Evolutionary conservation across 2,329 filamentous ascomycete species (phyloP).

Genomic region (Botrytis porri): DNA sequence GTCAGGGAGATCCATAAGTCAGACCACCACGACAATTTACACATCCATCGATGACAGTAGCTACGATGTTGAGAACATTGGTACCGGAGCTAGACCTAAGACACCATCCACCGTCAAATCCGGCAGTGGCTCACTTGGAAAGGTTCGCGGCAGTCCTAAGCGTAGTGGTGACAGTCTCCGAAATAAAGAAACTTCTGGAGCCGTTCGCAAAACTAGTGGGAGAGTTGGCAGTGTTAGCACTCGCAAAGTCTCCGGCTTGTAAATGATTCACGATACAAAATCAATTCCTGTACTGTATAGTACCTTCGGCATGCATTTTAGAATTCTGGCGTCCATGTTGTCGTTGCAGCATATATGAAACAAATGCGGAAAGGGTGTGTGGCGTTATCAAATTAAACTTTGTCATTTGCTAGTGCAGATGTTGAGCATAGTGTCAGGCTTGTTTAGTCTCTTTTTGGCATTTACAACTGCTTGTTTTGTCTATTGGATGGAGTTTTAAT

Average conservation of each 20-base stretch:
- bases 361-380: constrained; percentile 16
- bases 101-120: constrained; percentile 56
- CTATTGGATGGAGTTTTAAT: constrained; percentile 8
- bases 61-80: constrained; percentile 70
- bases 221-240: constrained; percentile 57
- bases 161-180: constrained; percentile 49
- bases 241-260: constrained; percentile 38
- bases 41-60: constrained; percentile 62
- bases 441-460: constrained; percentile 14
- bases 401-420: constrained; percentile 20
- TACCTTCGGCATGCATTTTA: constrained; percentile 24
- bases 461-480: constrained; percentile 15
- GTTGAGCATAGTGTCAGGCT: constrained; percentile 16
- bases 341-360: constrained; percentile 16
- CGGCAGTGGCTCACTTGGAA: constrained; percentile 49
- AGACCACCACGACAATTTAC: constrained; percentile 68
- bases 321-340: constrained; percentile 17
- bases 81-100: constrained; percentile 46
- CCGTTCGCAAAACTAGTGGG: constrained; percentile 63
- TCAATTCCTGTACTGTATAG: constrained; percentile 33
- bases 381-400: constrained; percentile 15
- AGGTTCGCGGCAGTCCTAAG: constrained; percentile 61
- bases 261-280: constrained; percentile 25
- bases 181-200: constrained; percentile 51
- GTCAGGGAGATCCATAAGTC: constrained; percentile 62